Base-by-base conservation (phyloP, 352 stramenopile genomes). In the Phytophthora macrochlamydospora region DNA sequence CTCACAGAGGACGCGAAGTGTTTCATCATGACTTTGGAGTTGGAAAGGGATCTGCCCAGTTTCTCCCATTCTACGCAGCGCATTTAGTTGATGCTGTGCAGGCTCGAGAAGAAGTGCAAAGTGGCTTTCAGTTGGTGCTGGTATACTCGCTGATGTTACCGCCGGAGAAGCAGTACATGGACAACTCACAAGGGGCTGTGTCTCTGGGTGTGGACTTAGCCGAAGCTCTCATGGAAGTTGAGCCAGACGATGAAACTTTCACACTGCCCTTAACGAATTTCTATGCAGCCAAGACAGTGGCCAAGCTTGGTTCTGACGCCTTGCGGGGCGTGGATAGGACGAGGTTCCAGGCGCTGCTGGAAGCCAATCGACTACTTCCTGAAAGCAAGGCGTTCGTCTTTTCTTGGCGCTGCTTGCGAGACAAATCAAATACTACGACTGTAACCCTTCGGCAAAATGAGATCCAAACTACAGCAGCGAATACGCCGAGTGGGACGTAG, bases 11-110 rank as follows among this genome's bases (percentile, higher is more conserved):
- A 51, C 49, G 58, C 4, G 43, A 67, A 5, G n/a, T 45, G 33
- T 48, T 59, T 18, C 56, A 57, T 31, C 57, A 67, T 38, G 57
- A 71, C 18, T 71, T 71, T 43, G 63, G 56, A 38, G 64, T 56
- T n/a, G 40, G 7, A 2, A 50, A 62, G 1, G 51, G 30, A 3
- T 53, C 37, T 5, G 63, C 50, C 2, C 18, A 29, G 3, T 66
- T 38, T 6, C n/a, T 32, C 2, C 30, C 44, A 5, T 59, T 62
- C 38, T 71, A 67, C 31, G 57, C 57, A 6, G 64, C 62, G 11
- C 62, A 70, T 35, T 65, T 57, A 29, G 62, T 55, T 0, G 62
- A 70, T 38, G 55, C 62, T 13, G 40, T 48, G 18, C 62, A 70
- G 12, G 24, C 40, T 1, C n/a, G 59, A 24, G 50, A 65, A 30